Base-by-base conservation (phyloP, 2,329 filamentous ascomycete species). In the Stagonosporopsis tanaceti region DNA sequence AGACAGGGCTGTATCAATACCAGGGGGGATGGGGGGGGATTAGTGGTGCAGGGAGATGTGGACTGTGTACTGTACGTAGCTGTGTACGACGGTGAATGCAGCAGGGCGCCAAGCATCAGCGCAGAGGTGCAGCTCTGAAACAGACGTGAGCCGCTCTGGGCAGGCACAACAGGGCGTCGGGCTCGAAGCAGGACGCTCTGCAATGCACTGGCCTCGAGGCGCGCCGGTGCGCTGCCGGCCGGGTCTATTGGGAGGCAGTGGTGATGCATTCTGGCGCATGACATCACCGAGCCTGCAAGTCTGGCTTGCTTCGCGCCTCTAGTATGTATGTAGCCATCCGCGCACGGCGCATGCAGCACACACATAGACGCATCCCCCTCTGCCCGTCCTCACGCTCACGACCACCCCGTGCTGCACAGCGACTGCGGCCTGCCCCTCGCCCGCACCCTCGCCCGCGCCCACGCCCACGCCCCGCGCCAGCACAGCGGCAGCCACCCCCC, bases 231-330 rank as follows among this genome's bases (percentile, higher is more conserved):
- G 4, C 9, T 40, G 57, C 32, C 35, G 42, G 38, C 38, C 25
- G 38, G 37, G 44, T 11, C 47, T 34, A 51, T 34, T 53, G 2
- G 44, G 37, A 41, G 50, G 20, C 20, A 17, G 54, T 52, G 54
- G 54, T 52, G 54, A 52, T 57, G 54, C 17, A 35, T 50, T 51
- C 32, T 25, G 48, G 40, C 48, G 32, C 38, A 57, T 57, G 54
- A 57, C 54, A 57, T 57, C 54, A 57, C 32, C 28, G 32, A 6
- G 32, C 32, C 2, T n/a, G 25, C 54, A 57, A 39, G 37, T 39
- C 42, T 57, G 42, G 30, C 44, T 48, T 41, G 45, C 45, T 25
- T 32, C 41, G 17, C 52, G 39, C 44, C n/a, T 47, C 5, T 44
- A 11, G 20, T 44, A 35, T 20, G 20, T 44, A 35, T 20, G 20